Evolutionary conservation across 345 rosid genomes (phyloP).

Genomic region (Aethionema arabicum): DNA sequence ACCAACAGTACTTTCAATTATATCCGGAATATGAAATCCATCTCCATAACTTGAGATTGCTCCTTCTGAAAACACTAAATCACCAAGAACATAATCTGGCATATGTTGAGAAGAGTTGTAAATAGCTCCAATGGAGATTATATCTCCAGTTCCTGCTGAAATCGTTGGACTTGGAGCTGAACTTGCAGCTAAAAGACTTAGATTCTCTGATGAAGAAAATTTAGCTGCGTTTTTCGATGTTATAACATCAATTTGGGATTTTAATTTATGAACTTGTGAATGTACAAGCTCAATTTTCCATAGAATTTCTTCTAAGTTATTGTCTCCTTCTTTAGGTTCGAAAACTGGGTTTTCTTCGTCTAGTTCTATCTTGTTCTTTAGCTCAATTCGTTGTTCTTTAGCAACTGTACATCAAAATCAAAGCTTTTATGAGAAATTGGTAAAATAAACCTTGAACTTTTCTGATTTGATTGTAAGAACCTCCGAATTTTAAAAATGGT

Average conservation of each 20-base stretch:
- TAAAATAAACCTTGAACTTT: too few relatives aligned
- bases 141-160: slow-evolving; percentile 69
- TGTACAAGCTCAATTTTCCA: slow-evolving; percentile 64
- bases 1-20: slow-evolving; percentile 90
- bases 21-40: slow-evolving; percentile 77
- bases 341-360: slow-evolving; percentile 42
- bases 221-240: slow-evolving; percentile 68
- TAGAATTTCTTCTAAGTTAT: slow-evolving; percentile 60
- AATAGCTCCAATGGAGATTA: slow-evolving; percentile 51
- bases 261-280: slow-evolving; percentile 63
- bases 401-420: slow-evolving; percentile 36
- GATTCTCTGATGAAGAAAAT: slow-evolving; percentile 86
- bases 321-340: slow-evolving; percentile 50
- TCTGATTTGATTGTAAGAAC: too few relatives aligned
- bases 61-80: slow-evolving; percentile 58
- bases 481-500: too few relatives aligned
- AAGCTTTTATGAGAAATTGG: too few relatives aligned
- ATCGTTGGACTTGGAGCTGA: slow-evolving; percentile 80
- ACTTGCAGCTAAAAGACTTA: slow-evolving; percentile 86
- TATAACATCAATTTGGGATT: slow-evolving; percentile 55
- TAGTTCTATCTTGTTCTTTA: slow-evolving; percentile 39
- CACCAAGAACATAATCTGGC: slow-evolving; percentile 53
- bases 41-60: slow-evolving; percentile 64
- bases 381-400: slow-evolving; percentile 42
- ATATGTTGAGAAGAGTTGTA: slow-evolving; percentile 50